Conservation (phyloP, 176 grass and related monocot genomes). For the Pontederia paniculata region DNA sequence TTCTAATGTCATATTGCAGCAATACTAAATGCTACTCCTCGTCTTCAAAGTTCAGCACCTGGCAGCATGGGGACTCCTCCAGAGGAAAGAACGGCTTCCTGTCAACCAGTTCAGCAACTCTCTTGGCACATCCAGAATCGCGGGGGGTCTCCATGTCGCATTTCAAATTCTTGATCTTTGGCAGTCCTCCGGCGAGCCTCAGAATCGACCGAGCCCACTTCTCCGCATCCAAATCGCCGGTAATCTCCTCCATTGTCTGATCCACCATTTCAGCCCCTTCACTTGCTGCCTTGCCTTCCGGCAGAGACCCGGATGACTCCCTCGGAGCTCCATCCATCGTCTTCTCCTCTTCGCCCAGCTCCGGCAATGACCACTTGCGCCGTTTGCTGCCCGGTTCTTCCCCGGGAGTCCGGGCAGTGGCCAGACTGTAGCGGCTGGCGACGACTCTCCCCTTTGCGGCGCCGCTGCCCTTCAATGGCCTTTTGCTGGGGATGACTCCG, state of each 20-base stretch:
- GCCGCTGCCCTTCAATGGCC: slow-evolving; percentile 32
- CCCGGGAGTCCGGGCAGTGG: slow-evolving; percentile 10
- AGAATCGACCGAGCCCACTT: slow-evolving; percentile 32
- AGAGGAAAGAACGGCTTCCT: slow-evolving; percentile 43
- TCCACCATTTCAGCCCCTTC: not conserved
- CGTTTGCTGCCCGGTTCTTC: slow-evolving; percentile 23
- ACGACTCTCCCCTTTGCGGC: slow-evolving; percentile 48
- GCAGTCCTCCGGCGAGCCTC: slow-evolving; percentile 54
- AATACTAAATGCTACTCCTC: slow-evolving; percentile 18
- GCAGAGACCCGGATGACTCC: not conserved
- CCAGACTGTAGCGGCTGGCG: slow-evolving; percentile 80
- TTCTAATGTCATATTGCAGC: not conserved
- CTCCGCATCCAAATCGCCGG: not conserved
- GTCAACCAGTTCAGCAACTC: slow-evolving; percentile 47
- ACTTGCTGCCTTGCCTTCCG: not conserved
- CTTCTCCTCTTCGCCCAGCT: not conserved
- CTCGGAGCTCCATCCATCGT: not conserved
- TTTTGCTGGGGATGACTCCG: slow-evolving; percentile 18
- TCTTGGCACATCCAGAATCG: slow-evolving; percentile 64
- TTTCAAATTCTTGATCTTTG: slow-evolving; percentile 53
- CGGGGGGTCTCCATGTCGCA: slow-evolving; percentile 43
- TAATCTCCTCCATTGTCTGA: not conserved
- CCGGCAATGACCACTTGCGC: slow-evolving; percentile 34
- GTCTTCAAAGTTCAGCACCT: slow-evolving; percentile 26
- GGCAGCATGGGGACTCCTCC: slow-evolving; percentile 22